phyloP scores from a whole-genome alignment of 1,139 yeast species.

The Debaryomyces sp. region DNA sequence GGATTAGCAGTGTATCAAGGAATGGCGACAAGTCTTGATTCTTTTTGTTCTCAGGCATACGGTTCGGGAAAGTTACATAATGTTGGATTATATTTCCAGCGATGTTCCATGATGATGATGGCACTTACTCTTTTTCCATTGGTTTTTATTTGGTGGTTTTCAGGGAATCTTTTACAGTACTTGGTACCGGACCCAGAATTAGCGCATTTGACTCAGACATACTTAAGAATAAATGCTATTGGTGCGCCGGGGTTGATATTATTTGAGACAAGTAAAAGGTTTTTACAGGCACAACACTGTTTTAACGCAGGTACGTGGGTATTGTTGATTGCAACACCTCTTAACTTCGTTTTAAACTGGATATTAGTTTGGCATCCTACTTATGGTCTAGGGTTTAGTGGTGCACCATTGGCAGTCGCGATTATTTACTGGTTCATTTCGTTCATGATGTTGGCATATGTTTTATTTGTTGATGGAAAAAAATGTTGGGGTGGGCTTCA shows the following conservation, averaged over 20 bases:
- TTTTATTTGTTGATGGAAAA: slow-evolving; percentile 56
- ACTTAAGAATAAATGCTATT: slow-evolving; percentile 27
- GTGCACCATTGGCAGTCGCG: slow-evolving; percentile 70
- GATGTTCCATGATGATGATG: slow-evolving; percentile 40
- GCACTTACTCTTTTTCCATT: slow-evolving; percentile 35
- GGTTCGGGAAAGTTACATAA: slow-evolving; percentile 36
- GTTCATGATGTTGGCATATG: slow-evolving; percentile 51
- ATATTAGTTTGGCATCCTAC: slow-evolving; percentile 51
- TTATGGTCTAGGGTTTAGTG: slow-evolving; percentile 60
- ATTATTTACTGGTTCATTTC: slow-evolving; percentile 69
- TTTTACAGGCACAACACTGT: slow-evolving; percentile 44
- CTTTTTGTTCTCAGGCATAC: slow-evolving; percentile 57
- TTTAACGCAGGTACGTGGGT: slow-evolving; percentile 44
- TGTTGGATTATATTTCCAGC: slow-evolving; percentile 44
- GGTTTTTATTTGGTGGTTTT: slow-evolving; percentile 44
- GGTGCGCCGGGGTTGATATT: slow-evolving; percentile 44
- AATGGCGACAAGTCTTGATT: slow-evolving; percentile 57
- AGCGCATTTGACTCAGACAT: slow-evolving; percentile 33
- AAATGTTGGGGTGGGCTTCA: slow-evolving; percentile 74
- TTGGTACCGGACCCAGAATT: slow-evolving; percentile 36
- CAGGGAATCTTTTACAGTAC: slow-evolving; percentile 28
- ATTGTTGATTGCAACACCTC: slow-evolving; percentile 38
- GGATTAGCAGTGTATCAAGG: slow-evolving; percentile 53
- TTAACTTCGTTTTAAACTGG: slow-evolving; percentile 44
- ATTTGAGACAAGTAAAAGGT: slow-evolving; percentile 45